phyloP scores from a whole-genome alignment of 106 monocot species.

The Platanthera zijinensis region DNA sequence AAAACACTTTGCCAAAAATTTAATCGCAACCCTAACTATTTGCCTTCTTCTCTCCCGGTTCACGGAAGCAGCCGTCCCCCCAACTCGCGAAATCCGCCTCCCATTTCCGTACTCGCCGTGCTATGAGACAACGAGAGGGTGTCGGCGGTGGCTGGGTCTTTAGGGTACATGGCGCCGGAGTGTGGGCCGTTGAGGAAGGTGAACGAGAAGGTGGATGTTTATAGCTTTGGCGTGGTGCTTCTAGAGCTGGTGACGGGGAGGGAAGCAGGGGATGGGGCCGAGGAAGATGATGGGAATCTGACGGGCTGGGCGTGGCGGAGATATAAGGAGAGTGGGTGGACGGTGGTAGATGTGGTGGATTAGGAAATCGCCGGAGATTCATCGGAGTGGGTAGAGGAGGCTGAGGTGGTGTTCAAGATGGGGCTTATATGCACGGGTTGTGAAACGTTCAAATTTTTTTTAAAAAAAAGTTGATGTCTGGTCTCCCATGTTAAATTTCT shows the following conservation, averaged over 20 bases:
- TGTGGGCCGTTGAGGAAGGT: conserved; percentile 33
- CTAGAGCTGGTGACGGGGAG: conserved; percentile 66
- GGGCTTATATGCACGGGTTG: conserved; percentile 46
- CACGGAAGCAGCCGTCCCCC: too few relatives aligned
- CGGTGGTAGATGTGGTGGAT: conserved; percentile 28
- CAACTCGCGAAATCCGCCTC: too few relatives aligned
- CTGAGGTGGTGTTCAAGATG: conserved; percentile 35
- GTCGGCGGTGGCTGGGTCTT: conserved; percentile 43
- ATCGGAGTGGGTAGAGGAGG: conserved; percentile 22
- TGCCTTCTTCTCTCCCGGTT: too few relatives aligned
- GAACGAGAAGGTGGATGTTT: conserved; percentile 77
- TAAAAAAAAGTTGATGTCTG: too few relatives aligned
- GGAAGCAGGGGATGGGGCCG: conserved; percentile 26
- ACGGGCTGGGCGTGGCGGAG: conserved; percentile 48
- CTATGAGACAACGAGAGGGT: too few relatives aligned
- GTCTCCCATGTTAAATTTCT: too few relatives aligned
- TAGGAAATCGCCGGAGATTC: conserved; percentile 14
- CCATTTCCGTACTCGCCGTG: too few relatives aligned
- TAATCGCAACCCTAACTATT: too few relatives aligned
- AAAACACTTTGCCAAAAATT: too few relatives aligned
- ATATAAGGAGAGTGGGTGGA: conserved; percentile 17
- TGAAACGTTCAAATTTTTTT: too few relatives aligned
- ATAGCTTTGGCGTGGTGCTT: conserved; percentile 84
- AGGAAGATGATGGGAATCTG: conserved; percentile 23
- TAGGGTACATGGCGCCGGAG: conserved; percentile 88